Conservation (phyloP, 306 rosid genomes). For the Benincasa hispida region DNA sequence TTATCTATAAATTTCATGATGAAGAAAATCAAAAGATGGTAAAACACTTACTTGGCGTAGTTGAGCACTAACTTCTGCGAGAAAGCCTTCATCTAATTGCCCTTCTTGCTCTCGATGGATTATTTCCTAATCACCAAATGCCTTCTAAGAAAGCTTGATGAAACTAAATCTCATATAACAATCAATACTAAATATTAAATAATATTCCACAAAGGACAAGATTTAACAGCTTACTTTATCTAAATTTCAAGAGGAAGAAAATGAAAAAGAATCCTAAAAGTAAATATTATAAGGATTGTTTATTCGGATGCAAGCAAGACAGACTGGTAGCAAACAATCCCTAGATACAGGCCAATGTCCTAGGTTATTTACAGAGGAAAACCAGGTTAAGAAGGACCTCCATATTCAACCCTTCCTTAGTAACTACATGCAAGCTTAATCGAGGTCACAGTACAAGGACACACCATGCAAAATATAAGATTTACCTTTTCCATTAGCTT, state of each 20-base stretch:
- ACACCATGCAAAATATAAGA: not conserved
- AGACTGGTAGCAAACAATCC: not conserved
- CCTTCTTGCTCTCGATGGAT: constrained; percentile 69
- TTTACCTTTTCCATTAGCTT: constrained; percentile 53
- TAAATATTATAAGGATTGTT: not conserved
- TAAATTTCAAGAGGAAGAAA: not conserved
- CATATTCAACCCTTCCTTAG: not conserved
- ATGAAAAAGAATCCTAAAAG: not conserved
- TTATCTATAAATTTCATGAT: not conserved
- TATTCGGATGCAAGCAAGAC: not conserved
- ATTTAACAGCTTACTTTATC: not conserved
- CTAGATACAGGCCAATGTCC: not conserved
- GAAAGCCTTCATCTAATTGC: constrained; percentile 84
- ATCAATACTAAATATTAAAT: not conserved
- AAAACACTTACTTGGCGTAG: constrained; percentile 62
- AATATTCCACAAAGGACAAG: not conserved
- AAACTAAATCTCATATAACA: not conserved
- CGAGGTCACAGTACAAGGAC: not conserved
- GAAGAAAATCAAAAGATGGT: constrained; percentile 3
- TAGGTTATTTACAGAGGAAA: not conserved
- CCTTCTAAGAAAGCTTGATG: not conserved
- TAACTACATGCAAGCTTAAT: not conserved
- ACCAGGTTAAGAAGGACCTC: not conserved
- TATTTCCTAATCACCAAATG: constrained; percentile 43
- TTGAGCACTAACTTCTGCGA: constrained; percentile 87